These are phyloP conservation scores for Mytilinidion resinicola DNA, from an alignment of 495 filamentous ascomycete species.

Conservation along the genomic window DNA sequence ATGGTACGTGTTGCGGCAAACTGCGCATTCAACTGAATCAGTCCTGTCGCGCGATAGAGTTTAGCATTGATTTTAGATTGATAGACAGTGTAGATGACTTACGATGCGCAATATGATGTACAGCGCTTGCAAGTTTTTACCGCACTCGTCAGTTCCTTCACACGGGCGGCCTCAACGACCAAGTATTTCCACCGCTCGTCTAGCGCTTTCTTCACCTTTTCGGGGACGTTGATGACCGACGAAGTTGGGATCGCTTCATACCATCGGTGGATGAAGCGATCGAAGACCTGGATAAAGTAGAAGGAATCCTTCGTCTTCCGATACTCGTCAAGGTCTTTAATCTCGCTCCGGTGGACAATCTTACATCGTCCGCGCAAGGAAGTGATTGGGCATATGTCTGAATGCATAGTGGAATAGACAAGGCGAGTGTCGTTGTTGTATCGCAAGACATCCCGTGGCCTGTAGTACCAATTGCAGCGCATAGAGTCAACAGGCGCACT, in stretches of 20 bases:
- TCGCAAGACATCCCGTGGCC: constrained; percentile 89
- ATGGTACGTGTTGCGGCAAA: constrained; percentile 91
- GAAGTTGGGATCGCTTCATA: constrained; percentile 93
- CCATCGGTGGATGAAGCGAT: constrained; percentile 94
- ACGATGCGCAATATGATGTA: constrained; percentile 80
- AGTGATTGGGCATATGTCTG: constrained; percentile 87
- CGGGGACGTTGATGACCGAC: constrained; percentile 92
- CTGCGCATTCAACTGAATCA: constrained; percentile 95
- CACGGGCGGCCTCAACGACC: constrained; percentile 80
- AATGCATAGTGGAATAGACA: constrained; percentile 96
- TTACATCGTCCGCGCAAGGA: constrained; percentile 88
- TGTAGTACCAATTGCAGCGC: constrained; percentile 96
- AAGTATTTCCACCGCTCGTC: constrained; percentile 95
- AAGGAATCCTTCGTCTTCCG: constrained; percentile 78
- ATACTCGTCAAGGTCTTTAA: constrained; percentile 74
- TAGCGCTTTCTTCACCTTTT: constrained; percentile 86
- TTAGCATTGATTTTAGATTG: not conserved
- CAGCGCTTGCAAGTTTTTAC: constrained; percentile 97
- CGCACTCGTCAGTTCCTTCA: constrained; percentile 92
- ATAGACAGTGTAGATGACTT: constrained; percentile 36
- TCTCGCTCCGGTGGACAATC: constrained; percentile 80
- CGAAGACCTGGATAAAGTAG: constrained; percentile 96
- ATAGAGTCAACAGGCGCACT: constrained; percentile 73
- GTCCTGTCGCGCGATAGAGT: constrained; percentile 46
- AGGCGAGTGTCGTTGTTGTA: constrained; percentile 82